phyloP scores from a whole-genome alignment of 2,329 filamentous ascomycete genomes.

The Blastomyces emzantsi region DNA sequence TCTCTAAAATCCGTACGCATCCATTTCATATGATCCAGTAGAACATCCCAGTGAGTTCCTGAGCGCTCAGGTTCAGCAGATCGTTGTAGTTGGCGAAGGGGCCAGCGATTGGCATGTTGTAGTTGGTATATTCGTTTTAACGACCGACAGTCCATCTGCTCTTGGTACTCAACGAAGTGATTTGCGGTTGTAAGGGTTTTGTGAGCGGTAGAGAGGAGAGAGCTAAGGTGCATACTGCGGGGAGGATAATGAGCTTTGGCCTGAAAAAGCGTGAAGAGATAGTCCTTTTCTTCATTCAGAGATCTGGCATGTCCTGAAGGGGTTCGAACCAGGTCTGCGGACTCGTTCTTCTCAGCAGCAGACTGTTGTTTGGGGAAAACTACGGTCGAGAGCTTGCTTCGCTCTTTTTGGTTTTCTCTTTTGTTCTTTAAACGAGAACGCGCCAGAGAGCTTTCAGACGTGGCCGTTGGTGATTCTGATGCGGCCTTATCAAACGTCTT shows the following conservation, averaged over 20 bases:
- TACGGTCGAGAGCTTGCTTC: slow-evolving; percentile 61
- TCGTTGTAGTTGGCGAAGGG: slow-evolving; percentile 77
- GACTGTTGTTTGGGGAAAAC: slow-evolving; percentile 62
- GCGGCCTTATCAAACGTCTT: slow-evolving; percentile 27
- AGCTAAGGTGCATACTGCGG: slow-evolving; percentile 48
- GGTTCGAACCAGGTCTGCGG: slow-evolving; percentile 43
- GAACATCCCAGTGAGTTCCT: slow-evolving; percentile 71
- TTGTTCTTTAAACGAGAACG: slow-evolving; percentile 40
- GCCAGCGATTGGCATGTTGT: slow-evolving; percentile 89
- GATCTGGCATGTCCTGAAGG: slow-evolving; percentile 39
- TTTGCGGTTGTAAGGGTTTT: slow-evolving; percentile 86
- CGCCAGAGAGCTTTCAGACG: slow-evolving; percentile 26
- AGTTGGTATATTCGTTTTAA: slow-evolving; percentile 80
- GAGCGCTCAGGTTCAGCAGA: slow-evolving; percentile 70
- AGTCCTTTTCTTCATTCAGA: slow-evolving; percentile 45
- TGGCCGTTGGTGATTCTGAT: slow-evolving; percentile 22
- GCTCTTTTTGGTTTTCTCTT: slow-evolving; percentile 50
- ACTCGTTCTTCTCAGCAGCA: slow-evolving; percentile 41
- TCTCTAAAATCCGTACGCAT: slow-evolving; percentile 95
- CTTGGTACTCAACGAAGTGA: slow-evolving; percentile 70
- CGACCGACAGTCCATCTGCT: slow-evolving; percentile 80
- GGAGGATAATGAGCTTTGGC: slow-evolving; percentile 50
- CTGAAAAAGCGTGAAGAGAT: slow-evolving; percentile 56
- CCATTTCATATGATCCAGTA: slow-evolving; percentile 92
- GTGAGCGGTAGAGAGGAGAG: slow-evolving; percentile 70